These are phyloP conservation scores for Diaporthe helianthi DNA, from an alignment of 2,329 filamentous ascomycete species.

Conservation along the genomic window DNA sequence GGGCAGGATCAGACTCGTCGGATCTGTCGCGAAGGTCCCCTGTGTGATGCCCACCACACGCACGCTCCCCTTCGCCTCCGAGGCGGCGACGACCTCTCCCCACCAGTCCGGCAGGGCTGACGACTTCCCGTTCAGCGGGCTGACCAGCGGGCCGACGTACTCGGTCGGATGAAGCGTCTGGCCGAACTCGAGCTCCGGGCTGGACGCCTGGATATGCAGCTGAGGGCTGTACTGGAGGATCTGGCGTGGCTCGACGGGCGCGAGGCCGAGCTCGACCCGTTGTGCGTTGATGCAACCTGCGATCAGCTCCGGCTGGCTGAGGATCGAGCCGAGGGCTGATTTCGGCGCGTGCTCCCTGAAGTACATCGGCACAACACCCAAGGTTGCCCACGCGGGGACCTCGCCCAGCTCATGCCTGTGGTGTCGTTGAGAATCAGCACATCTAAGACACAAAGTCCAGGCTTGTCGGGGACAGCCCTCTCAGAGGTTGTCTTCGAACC, in stretches of 20 bases:
- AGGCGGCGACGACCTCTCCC: conserved; percentile 41
- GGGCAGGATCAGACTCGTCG: conserved; percentile 47
- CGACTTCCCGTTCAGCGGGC: conserved; percentile 31
- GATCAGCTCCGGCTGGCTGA: conserved; percentile 42
- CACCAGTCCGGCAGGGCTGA: conserved; percentile 43
- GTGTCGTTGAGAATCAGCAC: neutral
- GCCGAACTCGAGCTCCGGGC: conserved; percentile 44
- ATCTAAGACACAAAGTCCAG: neutral
- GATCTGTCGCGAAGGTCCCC: conserved; percentile 48
- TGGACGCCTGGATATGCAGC: conserved; percentile 49
- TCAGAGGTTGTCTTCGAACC: neutral
- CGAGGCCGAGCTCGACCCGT: conserved; percentile 40
- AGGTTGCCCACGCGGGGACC: conserved; percentile 44
- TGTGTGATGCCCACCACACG: conserved; percentile 48
- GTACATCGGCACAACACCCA: conserved; percentile 49
- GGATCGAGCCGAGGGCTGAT: conserved; percentile 41
- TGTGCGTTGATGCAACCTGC: conserved; percentile 42
- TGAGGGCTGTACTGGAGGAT: conserved; percentile 45
- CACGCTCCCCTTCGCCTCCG: neutral
- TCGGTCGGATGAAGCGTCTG: conserved; percentile 38
- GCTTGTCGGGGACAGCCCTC: neutral
- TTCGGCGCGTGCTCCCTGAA: conserved; percentile 41
- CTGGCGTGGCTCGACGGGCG: conserved; percentile 41
- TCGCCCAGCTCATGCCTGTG: conserved; percentile 41
- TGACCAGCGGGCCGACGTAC: conserved; percentile 47